Evolutionary conservation across 2,329 filamentous ascomycete genomes (phyloP).

Genomic region (Simplicillium aogashimaense): DNA sequence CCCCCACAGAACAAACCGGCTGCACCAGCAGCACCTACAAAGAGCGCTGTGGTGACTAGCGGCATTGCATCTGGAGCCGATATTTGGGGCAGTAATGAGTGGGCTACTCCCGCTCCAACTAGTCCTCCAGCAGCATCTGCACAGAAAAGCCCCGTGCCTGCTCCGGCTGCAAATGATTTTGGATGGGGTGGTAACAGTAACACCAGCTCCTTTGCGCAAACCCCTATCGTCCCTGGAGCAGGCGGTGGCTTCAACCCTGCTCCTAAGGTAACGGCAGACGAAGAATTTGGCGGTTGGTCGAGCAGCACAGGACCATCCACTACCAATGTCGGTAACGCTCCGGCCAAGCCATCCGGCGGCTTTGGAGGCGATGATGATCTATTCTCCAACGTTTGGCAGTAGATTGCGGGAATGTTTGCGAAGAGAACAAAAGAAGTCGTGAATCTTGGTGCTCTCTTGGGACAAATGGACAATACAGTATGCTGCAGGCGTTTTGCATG

Average conservation of each 20-base stretch:
- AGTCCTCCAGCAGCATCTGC: constrained; percentile 33
- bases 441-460: too few species aligned
- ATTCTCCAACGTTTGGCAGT: constrained; percentile 95
- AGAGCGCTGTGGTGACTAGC: constrained; percentile 22
- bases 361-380: constrained; percentile 71
- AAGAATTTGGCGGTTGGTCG: constrained; percentile 94
- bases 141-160: constrained; percentile 52
- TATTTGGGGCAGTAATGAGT: constrained; percentile 81
- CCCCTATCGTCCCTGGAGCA: constrained; percentile 51
- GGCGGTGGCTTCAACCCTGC: constrained; percentile 54
- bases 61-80: constrained; percentile 46
- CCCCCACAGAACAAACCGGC: constrained; percentile 34
- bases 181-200: constrained; percentile 38
- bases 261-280: constrained; percentile 73
- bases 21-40: constrained; percentile 28
- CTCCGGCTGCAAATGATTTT: constrained; percentile 46
- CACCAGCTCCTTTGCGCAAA: constrained; percentile 40
- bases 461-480: too few species aligned
- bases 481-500: constrained; percentile 20
- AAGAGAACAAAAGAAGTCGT: constrained; percentile 4
- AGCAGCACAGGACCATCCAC: constrained; percentile 49
- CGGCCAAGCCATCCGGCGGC: constrained; percentile 47
- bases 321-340: constrained; percentile 24
- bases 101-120: constrained; percentile 57
- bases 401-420: constrained; percentile 9